Evolutionary conservation across 2,329 filamentous ascomycete species (phyloP).

Genomic region (Fusarium secorum): DNA sequence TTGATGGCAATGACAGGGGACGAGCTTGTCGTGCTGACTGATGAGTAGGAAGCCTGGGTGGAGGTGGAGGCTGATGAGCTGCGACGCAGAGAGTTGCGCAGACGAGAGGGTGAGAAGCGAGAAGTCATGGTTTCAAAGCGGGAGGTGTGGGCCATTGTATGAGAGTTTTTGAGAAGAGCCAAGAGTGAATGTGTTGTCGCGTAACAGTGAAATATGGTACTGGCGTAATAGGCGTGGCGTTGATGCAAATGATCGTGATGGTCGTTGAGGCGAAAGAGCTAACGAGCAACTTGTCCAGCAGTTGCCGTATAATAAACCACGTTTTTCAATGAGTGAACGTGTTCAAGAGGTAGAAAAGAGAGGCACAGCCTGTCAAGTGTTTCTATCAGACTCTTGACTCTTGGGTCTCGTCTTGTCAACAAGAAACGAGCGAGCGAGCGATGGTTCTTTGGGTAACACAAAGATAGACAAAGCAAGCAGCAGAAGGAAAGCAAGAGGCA

Average conservation of each 20-base stretch:
- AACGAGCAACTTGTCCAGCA: conserved; percentile 39
- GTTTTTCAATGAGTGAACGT: conserved; percentile 21
- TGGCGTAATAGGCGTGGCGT: not conserved
- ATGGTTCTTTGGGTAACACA: conserved; percentile 20
- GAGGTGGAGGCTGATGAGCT: conserved; percentile 54
- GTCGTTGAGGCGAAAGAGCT: not conserved
- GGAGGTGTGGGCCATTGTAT: conserved; percentile 41
- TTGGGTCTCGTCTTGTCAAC: conserved; percentile 2
- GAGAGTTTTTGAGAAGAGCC: not conserved
- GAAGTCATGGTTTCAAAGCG: conserved; percentile 60
- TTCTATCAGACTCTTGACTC: conserved; percentile 24
- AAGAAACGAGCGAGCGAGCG: conserved; percentile 22
- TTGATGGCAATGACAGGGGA: conserved; percentile 63
- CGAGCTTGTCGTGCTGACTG: conserved; percentile 54
- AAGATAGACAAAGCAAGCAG: conserved; percentile 9
- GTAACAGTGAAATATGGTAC: not conserved
- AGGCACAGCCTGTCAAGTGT: conserved; percentile 38
- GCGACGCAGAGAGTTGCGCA: conserved; percentile 63
- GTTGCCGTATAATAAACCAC: conserved; percentile 8
- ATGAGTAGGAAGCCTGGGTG: conserved; percentile 49
- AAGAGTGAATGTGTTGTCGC: not conserved
- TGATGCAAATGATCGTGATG: not conserved
- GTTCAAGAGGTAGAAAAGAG: conserved; percentile 7
- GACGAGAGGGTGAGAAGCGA: conserved; percentile 58
- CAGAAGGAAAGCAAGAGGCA: not conserved